These are phyloP conservation scores for Orbilia brochopaga DNA, from an alignment of 2,329 filamentous ascomycete species.

Conservation along the genomic window DNA sequence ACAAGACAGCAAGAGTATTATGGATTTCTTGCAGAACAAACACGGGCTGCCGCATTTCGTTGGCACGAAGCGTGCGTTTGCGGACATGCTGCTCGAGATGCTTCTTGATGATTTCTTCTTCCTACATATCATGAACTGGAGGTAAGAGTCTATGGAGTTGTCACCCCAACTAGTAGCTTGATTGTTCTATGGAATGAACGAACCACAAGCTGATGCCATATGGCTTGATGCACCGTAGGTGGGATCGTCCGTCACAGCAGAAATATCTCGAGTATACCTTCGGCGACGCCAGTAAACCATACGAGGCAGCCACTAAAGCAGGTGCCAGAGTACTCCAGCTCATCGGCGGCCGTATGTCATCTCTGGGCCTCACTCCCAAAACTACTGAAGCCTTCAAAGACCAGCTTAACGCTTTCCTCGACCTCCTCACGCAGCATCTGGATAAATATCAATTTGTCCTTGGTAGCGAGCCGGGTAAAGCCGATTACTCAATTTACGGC, in stretches of 20 bases:
- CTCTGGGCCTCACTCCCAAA: slow-evolving; percentile 26
- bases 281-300: slow-evolving; percentile 20
- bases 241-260: slow-evolving; percentile 18
- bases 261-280: slow-evolving; percentile 46
- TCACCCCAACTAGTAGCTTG: too few relatives aligned
- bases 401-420: slow-evolving; percentile 21
- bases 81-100: slow-evolving; percentile 40
- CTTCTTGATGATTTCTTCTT: slow-evolving; percentile 39
- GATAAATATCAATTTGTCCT: slow-evolving; percentile 41
- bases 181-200: background rate
- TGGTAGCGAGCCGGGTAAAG: slow-evolving; percentile 21
- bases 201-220: background rate
- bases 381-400: slow-evolving; percentile 18
- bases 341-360: slow-evolving; percentile 10
- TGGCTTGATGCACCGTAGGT: slow-evolving; percentile 9
- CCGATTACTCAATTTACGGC: slow-evolving; percentile 41
- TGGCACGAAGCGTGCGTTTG: slow-evolving; percentile 30
- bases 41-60: slow-evolving; percentile 16
- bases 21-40: slow-evolving; percentile 26
- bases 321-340: slow-evolving; percentile 17
- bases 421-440: slow-evolving; percentile 32
- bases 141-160: slow-evolving; percentile 14
- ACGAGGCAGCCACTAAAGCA: slow-evolving; percentile 11
- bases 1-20: slow-evolving; percentile 37
- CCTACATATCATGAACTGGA: slow-evolving; percentile 36